A percentile compares a stretch with the other conserved stretches of the same genome.
These are phyloP conservation scores for Lolium multiflorum DNA, from an alignment of 176 grass and related monocot genomes.

Conservation along the genomic window DNA sequence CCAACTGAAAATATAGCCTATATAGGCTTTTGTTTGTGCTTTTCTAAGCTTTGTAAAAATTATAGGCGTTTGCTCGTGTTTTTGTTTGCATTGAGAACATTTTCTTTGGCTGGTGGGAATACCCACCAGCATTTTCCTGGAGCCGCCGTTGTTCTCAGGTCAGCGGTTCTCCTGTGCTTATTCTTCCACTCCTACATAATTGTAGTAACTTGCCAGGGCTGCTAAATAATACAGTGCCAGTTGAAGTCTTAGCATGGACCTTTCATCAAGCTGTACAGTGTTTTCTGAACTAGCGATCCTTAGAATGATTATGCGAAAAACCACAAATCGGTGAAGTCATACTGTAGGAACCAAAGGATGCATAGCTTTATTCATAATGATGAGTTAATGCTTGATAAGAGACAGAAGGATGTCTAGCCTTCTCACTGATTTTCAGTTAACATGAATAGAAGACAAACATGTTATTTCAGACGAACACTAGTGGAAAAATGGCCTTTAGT, in stretches of 20 bases:
- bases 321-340: neutral
- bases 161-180: too few species aligned
- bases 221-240: neutral
- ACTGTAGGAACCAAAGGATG: neutral
- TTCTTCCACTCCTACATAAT: too few species aligned
- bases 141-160: too few species aligned
- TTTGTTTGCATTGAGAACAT: too few species aligned
- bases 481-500: too few species aligned
- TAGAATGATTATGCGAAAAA: neutral
- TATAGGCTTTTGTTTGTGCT: too few species aligned
- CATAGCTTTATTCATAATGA: neutral
- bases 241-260: neutral
- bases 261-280: neutral
- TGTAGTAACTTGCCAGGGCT: too few species aligned
- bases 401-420: neutral
- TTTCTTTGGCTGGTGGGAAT: too few species aligned
- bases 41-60: too few species aligned
- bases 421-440: neutral
- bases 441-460: neutral
- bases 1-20: too few species aligned
- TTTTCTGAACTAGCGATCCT: neutral
- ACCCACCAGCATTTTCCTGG: too few species aligned
- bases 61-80: too few species aligned
- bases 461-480: constrained; percentile 6
- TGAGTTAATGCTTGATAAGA: neutral